Evolutionary conservation across 768 basidiomycete species (phyloP), one percentile per base, ranked within the genome.

Genomic region (Suillus americanus): DNA sequence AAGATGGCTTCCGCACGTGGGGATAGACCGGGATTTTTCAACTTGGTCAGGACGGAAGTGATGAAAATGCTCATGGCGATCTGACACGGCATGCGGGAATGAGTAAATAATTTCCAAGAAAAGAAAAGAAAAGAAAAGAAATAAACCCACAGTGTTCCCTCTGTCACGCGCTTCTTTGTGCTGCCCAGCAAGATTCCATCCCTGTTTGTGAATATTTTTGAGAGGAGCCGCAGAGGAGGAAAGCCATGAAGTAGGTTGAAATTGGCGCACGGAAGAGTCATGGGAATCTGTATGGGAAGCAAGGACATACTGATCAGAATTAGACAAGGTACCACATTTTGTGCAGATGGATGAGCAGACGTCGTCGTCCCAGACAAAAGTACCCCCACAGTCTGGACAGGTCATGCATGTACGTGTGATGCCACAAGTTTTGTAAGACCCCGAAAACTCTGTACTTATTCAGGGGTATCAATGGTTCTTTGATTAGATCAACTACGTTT

Each of bases 1-100:
- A 94, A 94, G 33, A 94, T 75, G 62, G 81, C 80, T 64, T 82
- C 83, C 14, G 89, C 89, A 67, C 92, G 90, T 68, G 85, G 81
- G 66, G 87, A 81, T 70, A 87, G 78, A 72, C 87, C 88, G 69
- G 87, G 75, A 65, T 81, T 82, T 69, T 83, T 83, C 35, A 92
- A 78, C 69, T 85, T 86, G 57, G 80, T 76, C 63, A 88, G 81
- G 43, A 92, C 77, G 51, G 85, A 82, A 66, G 76, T 79, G 68
- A 93, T 89, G 76, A 86, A 89, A 50, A 81, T 79, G 57, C 82
- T 79, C 78, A 90, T 90, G 45, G 86, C 83, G 67, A 82, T 77
- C 91, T 93, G 71, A 43, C 12, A 59, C 8, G 40, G 23, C 10
- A 14, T 59, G 41, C 48, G 63, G 60, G 54, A 62, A 62, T 61